Conservation (phyloP, 805 yeast species). For the Komagataella mondaviorum region DNA sequence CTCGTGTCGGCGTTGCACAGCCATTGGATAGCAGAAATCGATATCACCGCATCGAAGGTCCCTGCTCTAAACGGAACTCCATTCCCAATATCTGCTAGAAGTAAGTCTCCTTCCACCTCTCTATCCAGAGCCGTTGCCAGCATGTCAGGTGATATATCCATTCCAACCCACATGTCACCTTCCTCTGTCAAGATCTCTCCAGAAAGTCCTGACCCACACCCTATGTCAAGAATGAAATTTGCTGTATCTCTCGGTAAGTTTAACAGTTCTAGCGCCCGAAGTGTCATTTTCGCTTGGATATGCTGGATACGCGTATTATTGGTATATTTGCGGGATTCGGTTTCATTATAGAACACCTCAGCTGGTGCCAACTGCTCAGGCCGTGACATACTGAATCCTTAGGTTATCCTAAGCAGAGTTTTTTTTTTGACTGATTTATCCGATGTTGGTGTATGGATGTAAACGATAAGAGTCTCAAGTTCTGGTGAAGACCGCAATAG, state of each 20-base stretch:
- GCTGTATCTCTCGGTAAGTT: conserved; percentile 52
- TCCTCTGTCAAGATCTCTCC: conserved; percentile 93
- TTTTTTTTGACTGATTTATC: background rate
- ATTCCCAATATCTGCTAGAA: conserved; percentile 83
- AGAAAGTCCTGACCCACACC: conserved; percentile 93
- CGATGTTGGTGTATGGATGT: background rate
- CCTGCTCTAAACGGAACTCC: conserved; percentile 97
- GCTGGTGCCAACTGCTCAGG: conserved; percentile 97
- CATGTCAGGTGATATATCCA: conserved; percentile 96
- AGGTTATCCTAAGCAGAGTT: background rate
- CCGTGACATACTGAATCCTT: conserved; percentile 53
- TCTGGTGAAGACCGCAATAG: too few relatives aligned
- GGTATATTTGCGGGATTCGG: conserved; percentile 84
- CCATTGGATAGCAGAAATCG: conserved; percentile 96
- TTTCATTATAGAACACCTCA: conserved; percentile 84
- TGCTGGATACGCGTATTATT: conserved; percentile 94
- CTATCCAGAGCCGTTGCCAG: conserved; percentile 86
- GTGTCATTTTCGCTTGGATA: conserved; percentile 95
- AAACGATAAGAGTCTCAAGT: background rate
- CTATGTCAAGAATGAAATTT: conserved; percentile 75
- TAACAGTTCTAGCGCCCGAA: conserved; percentile 79
- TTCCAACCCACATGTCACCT: conserved; percentile 89
- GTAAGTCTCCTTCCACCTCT: conserved; percentile 87
- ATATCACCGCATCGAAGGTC: conserved; percentile 90
- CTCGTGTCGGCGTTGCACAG: conserved; percentile 89